Conservation (phyloP, 257 asterid genomes). For the Solanum tarapatanum region DNA sequence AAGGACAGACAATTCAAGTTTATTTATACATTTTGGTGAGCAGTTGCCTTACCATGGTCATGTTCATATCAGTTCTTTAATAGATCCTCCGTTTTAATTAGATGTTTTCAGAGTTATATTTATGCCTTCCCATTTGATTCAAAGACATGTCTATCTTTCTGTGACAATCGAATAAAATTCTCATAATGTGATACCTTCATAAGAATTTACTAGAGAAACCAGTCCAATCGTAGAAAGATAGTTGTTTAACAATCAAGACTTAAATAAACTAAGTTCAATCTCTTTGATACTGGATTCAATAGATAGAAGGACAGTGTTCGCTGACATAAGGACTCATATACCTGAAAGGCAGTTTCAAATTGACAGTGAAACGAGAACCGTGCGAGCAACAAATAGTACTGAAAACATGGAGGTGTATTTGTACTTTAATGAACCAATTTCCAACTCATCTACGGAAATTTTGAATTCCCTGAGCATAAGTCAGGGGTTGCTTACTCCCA, state of each 20-base stretch:
- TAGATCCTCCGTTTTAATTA: background rate
- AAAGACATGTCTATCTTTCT: background rate
- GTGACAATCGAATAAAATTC: background rate
- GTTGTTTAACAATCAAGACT: background rate
- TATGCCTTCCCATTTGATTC: background rate
- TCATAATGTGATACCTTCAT: background rate
- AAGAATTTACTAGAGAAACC: slow-evolving; percentile 23
- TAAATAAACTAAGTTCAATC: background rate
- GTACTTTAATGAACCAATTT: slow-evolving; percentile 68
- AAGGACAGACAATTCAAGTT: slow-evolving; percentile 66
- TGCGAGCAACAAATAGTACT: slow-evolving; percentile 58
- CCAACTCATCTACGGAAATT: slow-evolving; percentile 68
- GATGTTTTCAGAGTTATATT: background rate
- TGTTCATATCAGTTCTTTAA: background rate
- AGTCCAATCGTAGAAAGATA: background rate
- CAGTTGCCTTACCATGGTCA: background rate
- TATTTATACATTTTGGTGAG: slow-evolving; percentile 69
- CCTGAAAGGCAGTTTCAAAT: slow-evolving; percentile 70
- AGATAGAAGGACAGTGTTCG: slow-evolving; percentile 72
- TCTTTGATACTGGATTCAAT: background rate
- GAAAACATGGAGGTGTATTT: slow-evolving; percentile 57
- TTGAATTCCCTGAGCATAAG: slow-evolving; percentile 47
- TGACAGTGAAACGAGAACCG: slow-evolving; percentile 49
- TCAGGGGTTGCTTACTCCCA: slow-evolving; percentile 59
- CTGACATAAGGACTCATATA: slow-evolving; percentile 61